Evolutionary conservation across 2,329 filamentous ascomycete genomes (phyloP), one percentile per base, ranked within the genome.

Genomic region (Fusarium foetens): DNA sequence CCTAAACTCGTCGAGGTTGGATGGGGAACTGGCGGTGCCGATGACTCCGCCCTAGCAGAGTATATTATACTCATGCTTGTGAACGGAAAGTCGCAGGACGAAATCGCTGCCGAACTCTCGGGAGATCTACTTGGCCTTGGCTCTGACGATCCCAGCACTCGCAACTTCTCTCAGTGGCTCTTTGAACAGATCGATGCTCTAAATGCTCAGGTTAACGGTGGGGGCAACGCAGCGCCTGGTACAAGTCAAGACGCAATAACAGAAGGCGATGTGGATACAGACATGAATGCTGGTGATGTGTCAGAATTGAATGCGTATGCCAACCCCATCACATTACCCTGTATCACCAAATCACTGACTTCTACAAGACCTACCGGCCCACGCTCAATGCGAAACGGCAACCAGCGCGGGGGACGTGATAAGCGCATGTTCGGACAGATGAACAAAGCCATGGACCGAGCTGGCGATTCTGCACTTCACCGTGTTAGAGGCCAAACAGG

Each of bases 11-110:
- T 94, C 66, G 95, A 99, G 83, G 92, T 95, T 74, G 95, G 95
- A 77, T 98, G 96, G 95, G 94, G 91, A 70, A 91, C 92, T 35
- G 92, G 92, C 75, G 93, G 92, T 69, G 84, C 84, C 62, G 92
- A 94, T 76, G 94, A 95, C 81, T 91, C 92, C 29, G 93, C 94
- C 41, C 89, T 99, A 66, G 92, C 94, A 66, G 96, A 99, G 84
- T 99, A 98, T 84, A 96, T 99, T 75, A 92, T 98, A 66, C 90
- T 98, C 71, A 98, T 98, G 95, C 89, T 99, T 36, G 94, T 94
- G 70, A 98, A 98, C 83, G 94, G 95, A 77, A 98, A 97, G 83
- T 94, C 93, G 8, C 92, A 97, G 80, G 91, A 95, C 55, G 92
- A 98, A 80, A 95, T 99, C 73, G 93, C 94, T 14, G 86, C 89